A percentile compares a stretch with the other conserved stretches of the same genome.
Evolutionary conservation across 2,329 filamentous ascomycete species (phyloP).

Genomic region (Colletotrichum karsti): DNA sequence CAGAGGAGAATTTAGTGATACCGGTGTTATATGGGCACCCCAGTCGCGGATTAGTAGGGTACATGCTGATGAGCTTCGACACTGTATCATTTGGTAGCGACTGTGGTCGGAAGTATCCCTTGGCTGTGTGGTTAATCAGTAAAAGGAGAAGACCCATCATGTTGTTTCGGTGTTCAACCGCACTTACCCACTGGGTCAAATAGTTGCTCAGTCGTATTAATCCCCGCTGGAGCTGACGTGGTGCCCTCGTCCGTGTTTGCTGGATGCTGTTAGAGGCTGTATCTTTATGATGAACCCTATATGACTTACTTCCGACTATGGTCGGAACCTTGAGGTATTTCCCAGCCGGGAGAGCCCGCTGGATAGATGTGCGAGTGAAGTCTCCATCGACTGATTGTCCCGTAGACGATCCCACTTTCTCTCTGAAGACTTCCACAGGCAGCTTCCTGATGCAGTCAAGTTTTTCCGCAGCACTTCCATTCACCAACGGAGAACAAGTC

Average conservation of each 20-base stretch:
- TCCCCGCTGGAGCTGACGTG: constrained; percentile 58
- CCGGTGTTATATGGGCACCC: constrained; percentile 7
- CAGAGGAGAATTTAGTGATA: background rate
- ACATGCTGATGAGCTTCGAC: constrained; percentile 30
- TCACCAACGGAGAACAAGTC: constrained; percentile 21
- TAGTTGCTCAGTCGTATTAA: constrained; percentile 64
- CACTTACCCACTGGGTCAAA: background rate
- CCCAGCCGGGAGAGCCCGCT: constrained; percentile 61
- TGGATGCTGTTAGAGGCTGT: background rate
- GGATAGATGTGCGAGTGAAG: constrained; percentile 46
- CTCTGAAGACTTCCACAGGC: constrained; percentile 38
- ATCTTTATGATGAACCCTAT: too few relatives aligned
- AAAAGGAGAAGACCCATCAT: constrained; percentile 36
- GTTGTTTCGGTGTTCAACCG: constrained; percentile 35
- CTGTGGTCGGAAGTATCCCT: constrained; percentile 30
- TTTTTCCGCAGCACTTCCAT: constrained; percentile 22
- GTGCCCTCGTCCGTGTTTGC: constrained; percentile 71
- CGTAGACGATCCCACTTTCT: constrained; percentile 35
- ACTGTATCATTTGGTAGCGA: constrained; percentile 60
- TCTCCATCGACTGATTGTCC: constrained; percentile 44
- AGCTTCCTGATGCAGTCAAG: constrained; percentile 41
- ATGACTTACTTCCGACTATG: constrained; percentile 56
- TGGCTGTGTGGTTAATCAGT: constrained; percentile 35
- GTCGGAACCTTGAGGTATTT: constrained; percentile 70
- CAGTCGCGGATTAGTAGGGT: background rate